Evolutionary conservation across 2,329 filamentous ascomycete genomes (phyloP), one percentile per base, ranked within the genome.

Genomic region (Colletotrichum godetiae): DNA sequence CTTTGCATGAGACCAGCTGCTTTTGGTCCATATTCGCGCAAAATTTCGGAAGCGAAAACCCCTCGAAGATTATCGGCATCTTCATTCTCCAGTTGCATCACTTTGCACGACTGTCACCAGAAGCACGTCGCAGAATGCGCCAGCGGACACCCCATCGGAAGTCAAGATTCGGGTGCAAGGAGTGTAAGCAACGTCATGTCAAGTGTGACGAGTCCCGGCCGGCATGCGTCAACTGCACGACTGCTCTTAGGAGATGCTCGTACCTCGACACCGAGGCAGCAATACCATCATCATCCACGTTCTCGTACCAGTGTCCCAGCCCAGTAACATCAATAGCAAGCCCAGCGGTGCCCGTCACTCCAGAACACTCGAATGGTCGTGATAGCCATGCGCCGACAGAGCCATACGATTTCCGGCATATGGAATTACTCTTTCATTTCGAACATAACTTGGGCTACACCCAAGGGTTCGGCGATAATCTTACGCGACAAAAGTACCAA

Each of bases 141-240:
- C 65, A 73, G 15, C 15, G 67, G 52, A 68, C 58, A 13, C 57
- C 66, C 13, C 82, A 84, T 77, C 80, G 81, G 58, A 85, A 85
- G 74, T 85, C 83, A 12, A 78, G 83, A 11, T 83, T 82, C 61
- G 83, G 83, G 55, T 85, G 83, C 73, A 79, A 75, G 65, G 81
- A 83, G 74, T 85, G 83, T 77, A 85, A 84, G 75, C 76, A 81
- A 19, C 79, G 83, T 1, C 83, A 84, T 42, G 83, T 84, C 61
- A 84, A 83, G 37, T 86, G 85, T 77, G 85, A 86, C 69, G 84
- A 86, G 76, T 79, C 72, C 7, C 80, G 80, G 2, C 85, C 85
- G 0, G 71, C 79, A 3, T 86, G 85, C 74, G 79, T 79, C 57
- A 84, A 85, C 68, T 86, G 85, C 74, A 76, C 79, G 22, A 80